Base-by-base conservation (phyloP, 176 grass and related monocot genomes). In the Rhynchospora pubera region DNA sequence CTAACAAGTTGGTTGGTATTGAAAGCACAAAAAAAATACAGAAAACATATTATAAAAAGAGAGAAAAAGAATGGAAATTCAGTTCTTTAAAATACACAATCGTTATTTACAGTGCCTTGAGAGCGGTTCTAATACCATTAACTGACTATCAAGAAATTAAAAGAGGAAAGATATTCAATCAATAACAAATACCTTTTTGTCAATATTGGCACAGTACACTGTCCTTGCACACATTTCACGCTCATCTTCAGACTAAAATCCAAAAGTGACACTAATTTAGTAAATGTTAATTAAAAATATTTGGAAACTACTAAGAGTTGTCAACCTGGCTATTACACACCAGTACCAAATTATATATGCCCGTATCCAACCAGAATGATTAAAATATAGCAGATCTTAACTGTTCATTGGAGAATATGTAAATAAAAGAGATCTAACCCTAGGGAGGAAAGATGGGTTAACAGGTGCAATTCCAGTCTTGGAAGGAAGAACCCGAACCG, bases 161-260 rank as follows among this genome's bases (percentile, higher is more conserved):
- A 70, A 62, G 34, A 14, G 78, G 12, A 16, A 9, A 70, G 45
- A 64, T 53, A 39, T 86, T 63, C 82, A 39, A 39, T 78, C 67
- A 72, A 1, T 67, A 51, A 76, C 79, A 59, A 19, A 80, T 62
- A 99, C 96, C 96, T 99, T 99, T 90, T 95, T 99, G 87, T 99
- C 96, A 86, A 99, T 95, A 83, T 99, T 99, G 87, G 96, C 94
- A 87, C 96, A 99, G 79, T 99, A 99, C 79, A 99, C 92, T 79
- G 93, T 95, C 89, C 91, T 99, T 73, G 96, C 93, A 84, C 96
- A 99, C 93, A 99, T 99, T 79, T 99, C 96, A 39, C 93, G 92
- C 63, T 99, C 96, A 88, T 99, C 96, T 83, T 99, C 93, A 83
- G 92, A 95, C 93, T 99, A 75, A 52, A 91, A 57, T 2, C 2